Conservation (phyloP, 306 rosid genomes). For the Fragaria nilgerrensis region DNA sequence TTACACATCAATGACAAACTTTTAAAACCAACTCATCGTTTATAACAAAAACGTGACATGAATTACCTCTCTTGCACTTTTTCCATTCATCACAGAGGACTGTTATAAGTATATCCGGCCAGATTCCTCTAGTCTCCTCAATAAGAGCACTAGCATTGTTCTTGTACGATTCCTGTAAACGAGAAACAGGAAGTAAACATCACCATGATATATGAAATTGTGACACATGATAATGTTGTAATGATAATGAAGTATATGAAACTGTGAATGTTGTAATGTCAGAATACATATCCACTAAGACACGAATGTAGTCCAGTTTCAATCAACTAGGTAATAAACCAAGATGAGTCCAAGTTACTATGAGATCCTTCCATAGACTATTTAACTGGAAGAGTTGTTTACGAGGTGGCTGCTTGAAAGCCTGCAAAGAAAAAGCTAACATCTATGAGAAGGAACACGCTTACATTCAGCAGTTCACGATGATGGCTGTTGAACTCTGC, state of each 20-base stretch:
- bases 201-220: not conserved
- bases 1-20: conserved; percentile 23
- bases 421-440: not conserved
- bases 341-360: not conserved
- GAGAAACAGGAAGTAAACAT: conserved; percentile 11
- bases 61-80: conserved; percentile 84
- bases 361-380: not conserved
- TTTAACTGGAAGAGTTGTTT: not conserved
- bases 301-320: not conserved
- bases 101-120: conserved; percentile 75
- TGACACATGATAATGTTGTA: too few relatives aligned
- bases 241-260: not conserved
- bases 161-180: conserved; percentile 66
- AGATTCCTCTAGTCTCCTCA: conserved; percentile 69
- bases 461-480: conserved; percentile 69
- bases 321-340: not conserved
- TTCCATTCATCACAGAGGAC: conserved; percentile 80
- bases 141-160: conserved; percentile 53
- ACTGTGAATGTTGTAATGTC: not conserved
- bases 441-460: conserved; percentile 16
- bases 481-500: conserved; percentile 73
- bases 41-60: conserved; percentile 18
- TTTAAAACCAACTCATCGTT: conserved; percentile 20
- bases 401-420: not conserved
- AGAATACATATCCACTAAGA: not conserved